These are phyloP conservation scores for Apophysomyces elegans DNA, from an alignment of 371 early-diverging fungal genomes.

Conservation along the genomic window DNA sequence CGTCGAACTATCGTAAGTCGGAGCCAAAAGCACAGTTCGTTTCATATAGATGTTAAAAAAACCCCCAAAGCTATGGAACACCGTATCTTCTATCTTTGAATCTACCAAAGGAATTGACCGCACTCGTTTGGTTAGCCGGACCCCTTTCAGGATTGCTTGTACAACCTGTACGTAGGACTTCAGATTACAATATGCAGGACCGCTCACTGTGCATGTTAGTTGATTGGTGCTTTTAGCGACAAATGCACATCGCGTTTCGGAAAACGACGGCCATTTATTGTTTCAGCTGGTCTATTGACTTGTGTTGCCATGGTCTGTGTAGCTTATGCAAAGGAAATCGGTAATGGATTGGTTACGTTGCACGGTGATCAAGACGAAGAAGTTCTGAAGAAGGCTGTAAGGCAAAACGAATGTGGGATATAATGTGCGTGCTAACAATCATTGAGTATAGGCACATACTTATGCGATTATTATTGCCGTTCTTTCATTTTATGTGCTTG, in stretches of 20 bases:
- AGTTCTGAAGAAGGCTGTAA: conserved; percentile 46
- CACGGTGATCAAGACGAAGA: conserved; percentile 53
- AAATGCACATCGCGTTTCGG: conserved; percentile 60
- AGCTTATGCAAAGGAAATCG: conserved; percentile 68
- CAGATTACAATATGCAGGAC: background rate
- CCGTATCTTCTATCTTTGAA: conserved; percentile 75
- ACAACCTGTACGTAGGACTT: conserved; percentile 23
- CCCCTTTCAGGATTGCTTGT: conserved; percentile 70
- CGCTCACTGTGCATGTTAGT: conserved; percentile 18
- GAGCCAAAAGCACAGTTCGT: background rate
- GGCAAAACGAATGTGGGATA: conserved; percentile 21
- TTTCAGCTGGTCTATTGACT: conserved; percentile 63
- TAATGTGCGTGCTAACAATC: conserved; percentile 47
- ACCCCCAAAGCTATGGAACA: conserved; percentile 67
- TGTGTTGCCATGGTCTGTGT: conserved; percentile 65
- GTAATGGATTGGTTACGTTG: conserved; percentile 15
- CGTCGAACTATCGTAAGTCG: conserved; percentile 56
- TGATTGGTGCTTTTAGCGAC: conserved; percentile 71
- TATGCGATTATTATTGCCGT: conserved; percentile 63
- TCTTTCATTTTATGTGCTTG: conserved; percentile 70
- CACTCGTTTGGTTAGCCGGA: conserved; percentile 81
- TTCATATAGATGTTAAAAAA: background rate
- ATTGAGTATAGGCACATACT: conserved; percentile 16
- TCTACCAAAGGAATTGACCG: conserved; percentile 65
- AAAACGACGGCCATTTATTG: conserved; percentile 65